phyloP scores from a whole-genome alignment of 2,329 filamentous ascomycete species.

The Nannizziopsis arthrosporioides region DNA sequence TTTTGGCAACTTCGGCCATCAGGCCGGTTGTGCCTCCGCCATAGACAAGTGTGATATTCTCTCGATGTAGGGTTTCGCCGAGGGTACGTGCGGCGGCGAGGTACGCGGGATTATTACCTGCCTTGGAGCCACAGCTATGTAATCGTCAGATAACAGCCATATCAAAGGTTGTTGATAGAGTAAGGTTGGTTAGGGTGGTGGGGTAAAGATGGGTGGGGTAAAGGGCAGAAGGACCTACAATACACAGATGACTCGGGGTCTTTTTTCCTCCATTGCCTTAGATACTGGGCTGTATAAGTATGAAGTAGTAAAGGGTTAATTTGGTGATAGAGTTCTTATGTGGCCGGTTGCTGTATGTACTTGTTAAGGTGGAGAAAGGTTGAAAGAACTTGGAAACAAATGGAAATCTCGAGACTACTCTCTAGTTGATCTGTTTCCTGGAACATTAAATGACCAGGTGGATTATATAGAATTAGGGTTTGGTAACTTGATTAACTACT shows the following conservation, averaged over 20 bases:
- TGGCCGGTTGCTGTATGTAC: no score
- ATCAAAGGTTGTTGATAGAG: conserved; percentile 8
- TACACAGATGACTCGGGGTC: conserved; percentile 59
- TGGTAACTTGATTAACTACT: no score
- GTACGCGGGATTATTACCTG: conserved; percentile 62
- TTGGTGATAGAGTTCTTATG: no score
- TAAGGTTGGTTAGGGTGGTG: neutral
- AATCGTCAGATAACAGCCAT: conserved; percentile 13
- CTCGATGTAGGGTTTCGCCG: conserved; percentile 58
- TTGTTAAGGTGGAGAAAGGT: no score
- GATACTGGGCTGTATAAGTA: no score
- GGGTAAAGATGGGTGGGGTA: neutral
- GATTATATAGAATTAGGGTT: no score
- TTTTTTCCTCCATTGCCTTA: no score
- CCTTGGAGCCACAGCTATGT: conserved; percentile 63
- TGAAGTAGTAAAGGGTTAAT: no score
- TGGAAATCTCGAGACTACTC: no score
- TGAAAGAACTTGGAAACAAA: no score
- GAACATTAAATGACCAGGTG: no score
- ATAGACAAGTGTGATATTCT: conserved; percentile 78
- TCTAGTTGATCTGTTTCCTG: no score
- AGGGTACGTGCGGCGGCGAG: conserved; percentile 66
- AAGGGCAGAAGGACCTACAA: conserved; percentile 46
- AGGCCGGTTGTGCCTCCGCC: conserved; percentile 88
- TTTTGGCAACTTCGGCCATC: conserved; percentile 88